A percentile compares a stretch with the other conserved stretches of the same genome.
Conservation (phyloP, 768 basidiomycete genomes). For the Kwoniella pini region DNA sequence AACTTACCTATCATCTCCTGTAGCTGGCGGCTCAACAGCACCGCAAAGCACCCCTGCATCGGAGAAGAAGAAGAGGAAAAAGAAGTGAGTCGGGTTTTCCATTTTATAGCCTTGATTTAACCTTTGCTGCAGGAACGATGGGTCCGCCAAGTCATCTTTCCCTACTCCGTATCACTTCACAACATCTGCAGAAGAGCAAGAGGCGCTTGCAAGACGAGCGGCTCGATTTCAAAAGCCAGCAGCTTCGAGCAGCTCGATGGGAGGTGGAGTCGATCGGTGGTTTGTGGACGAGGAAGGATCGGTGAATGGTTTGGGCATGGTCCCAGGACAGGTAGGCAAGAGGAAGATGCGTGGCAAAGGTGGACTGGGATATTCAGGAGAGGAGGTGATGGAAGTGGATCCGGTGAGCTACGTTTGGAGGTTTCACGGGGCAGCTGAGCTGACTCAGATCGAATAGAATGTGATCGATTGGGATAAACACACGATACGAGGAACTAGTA, state of each 20-base stretch:
- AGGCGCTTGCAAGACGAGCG: constrained; percentile 62
- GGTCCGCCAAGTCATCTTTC: constrained; percentile 31
- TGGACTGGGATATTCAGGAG: constrained; percentile 44
- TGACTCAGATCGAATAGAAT: constrained; percentile 61
- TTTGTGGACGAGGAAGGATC: constrained; percentile 25
- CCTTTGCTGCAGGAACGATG: constrained; percentile 18
- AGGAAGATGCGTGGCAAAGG: constrained; percentile 43
- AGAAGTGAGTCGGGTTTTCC: constrained; percentile 32
- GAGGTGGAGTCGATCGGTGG: constrained; percentile 29
- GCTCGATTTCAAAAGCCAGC: constrained; percentile 67
- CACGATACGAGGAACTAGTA: constrained; percentile 90
- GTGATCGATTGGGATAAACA: constrained; percentile 94
- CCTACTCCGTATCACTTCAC: constrained; percentile 36
- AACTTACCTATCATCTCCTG: constrained; percentile 21
- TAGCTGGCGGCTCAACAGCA: constrained; percentile 55
- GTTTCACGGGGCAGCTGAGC: background rate
- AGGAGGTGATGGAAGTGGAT: constrained; percentile 51
- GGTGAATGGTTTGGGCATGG: constrained; percentile 19
- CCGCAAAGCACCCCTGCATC: background rate
- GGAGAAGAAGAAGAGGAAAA: constrained; percentile 42
- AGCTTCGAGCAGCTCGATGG: constrained; percentile 61
- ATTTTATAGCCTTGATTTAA: background rate
- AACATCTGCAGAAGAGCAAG: constrained; percentile 46
- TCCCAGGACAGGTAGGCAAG: constrained; percentile 39
- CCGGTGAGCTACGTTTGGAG: constrained; percentile 40